Conservation (phyloP, 2,329 filamentous ascomycete species). For the Penicillium nordicum region DNA sequence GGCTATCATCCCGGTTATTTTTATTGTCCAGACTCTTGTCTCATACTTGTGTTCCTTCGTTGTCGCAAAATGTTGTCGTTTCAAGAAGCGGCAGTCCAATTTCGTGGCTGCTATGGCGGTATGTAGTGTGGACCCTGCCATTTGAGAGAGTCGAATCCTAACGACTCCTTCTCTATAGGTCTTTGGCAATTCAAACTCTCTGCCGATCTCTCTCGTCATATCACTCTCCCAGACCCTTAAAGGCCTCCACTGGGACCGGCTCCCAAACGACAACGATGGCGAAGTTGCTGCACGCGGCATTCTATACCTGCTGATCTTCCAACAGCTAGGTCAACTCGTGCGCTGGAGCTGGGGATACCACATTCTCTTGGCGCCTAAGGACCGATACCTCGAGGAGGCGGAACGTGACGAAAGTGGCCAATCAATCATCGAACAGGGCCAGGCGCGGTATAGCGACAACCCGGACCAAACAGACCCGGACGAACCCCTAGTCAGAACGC, state of each 20-base stretch:
- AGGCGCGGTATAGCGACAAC: constrained; percentile 41
- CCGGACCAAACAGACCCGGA: constrained; percentile 38
- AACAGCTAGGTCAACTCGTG: constrained; percentile 91
- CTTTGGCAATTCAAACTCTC: constrained; percentile 96
- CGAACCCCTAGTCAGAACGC: constrained; percentile 35
- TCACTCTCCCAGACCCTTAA: constrained; percentile 88
- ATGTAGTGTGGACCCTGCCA: constrained; percentile 26
- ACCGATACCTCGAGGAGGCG: constrained; percentile 47
- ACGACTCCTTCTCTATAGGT: constrained; percentile 48
- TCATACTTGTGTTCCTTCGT: constrained; percentile 73
- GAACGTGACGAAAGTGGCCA: constrained; percentile 35
- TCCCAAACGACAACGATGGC: constrained; percentile 89
- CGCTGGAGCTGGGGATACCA: constrained; percentile 99
- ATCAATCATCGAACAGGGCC: constrained; percentile 38
- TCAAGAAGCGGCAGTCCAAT: constrained; percentile 81
- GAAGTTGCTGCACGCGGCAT: constrained; percentile 93
- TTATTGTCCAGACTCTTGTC: constrained; percentile 78
- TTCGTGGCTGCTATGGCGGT: constrained; percentile 95
- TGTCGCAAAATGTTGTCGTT: constrained; percentile 72
- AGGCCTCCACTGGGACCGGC: constrained; percentile 88
- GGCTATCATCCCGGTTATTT: constrained; percentile 92
- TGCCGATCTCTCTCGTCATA: constrained; percentile 92
- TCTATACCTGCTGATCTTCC: constrained; percentile 92
- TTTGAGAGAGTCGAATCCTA: background rate
- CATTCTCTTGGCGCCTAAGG: constrained; percentile 81